A percentile compares a stretch with the other conserved stretches of the same genome.
Conservation (phyloP, 2,329 filamentous ascomycete species). For the Pezicula radicicola region DNA sequence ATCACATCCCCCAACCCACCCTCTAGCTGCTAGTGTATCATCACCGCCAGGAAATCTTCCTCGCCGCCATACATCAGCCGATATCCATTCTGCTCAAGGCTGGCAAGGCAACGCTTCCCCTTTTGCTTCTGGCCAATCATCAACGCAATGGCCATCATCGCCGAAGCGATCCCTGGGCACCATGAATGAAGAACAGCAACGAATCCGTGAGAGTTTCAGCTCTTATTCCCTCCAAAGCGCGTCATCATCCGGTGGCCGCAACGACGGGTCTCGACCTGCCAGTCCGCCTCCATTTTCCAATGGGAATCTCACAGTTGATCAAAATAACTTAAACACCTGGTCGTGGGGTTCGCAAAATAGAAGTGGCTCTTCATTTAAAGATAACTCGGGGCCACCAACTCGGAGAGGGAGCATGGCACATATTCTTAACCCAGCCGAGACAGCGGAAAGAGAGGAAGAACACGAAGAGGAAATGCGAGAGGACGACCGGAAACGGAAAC, state of each 20-base stretch:
- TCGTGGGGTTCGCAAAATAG: conserved; percentile 29
- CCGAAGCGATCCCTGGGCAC: conserved; percentile 48
- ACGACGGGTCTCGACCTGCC: conserved; percentile 26
- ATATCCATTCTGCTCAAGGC: conserved; percentile 80
- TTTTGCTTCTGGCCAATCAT: conserved; percentile 60
- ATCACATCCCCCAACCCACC: conserved; percentile 51
- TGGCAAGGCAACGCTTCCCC: conserved; percentile 67
- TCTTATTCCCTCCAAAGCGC: conserved; percentile 53
- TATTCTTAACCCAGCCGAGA: conserved; percentile 68
- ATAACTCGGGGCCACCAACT: conserved; percentile 58
- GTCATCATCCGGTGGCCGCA: conserved; percentile 20
- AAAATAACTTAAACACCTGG: conserved; percentile 25
- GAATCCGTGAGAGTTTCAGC: conserved; percentile 58
- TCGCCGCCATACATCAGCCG: conserved; percentile 88
- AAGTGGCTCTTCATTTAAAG: conserved; percentile 26
- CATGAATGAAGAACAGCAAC: conserved; percentile 55
- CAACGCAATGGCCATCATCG: conserved; percentile 64
- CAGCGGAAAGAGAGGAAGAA: conserved; percentile 62
- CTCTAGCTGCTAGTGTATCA: conserved; percentile 55
- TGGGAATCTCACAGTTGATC: conserved; percentile 21
- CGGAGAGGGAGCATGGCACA: conserved; percentile 69
- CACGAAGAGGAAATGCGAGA: conserved; percentile 60
- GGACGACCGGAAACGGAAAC: conserved; percentile 59
- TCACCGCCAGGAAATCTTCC: conserved; percentile 67
- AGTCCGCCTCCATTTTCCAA: conserved; percentile 26